A percentile compares a stretch with the other conserved stretches of the same genome.
These are phyloP conservation scores for Kwoniella newhampshirensis DNA, from an alignment of 768 basidiomycete species.

Conservation along the genomic window DNA sequence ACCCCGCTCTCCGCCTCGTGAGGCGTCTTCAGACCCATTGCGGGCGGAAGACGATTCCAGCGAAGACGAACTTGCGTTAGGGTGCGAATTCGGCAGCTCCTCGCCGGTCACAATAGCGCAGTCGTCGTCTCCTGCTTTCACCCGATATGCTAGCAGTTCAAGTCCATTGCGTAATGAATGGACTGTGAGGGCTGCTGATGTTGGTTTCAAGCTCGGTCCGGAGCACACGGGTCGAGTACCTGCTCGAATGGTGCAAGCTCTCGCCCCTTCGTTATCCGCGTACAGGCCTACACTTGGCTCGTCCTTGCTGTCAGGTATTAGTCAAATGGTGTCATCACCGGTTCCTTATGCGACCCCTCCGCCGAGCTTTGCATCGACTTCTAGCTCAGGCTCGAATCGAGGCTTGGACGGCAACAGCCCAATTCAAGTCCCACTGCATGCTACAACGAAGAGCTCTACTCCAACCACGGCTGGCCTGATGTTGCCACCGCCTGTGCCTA, in stretches of 20 bases:
- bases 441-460: neutral
- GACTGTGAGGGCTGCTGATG: slow-evolving; percentile 35
- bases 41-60: slow-evolving; percentile 7
- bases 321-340: too few species aligned
- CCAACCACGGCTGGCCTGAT: slow-evolving; percentile 23
- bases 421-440: too few species aligned
- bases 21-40: slow-evolving; percentile 14
- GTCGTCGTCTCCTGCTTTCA: slow-evolving; percentile 10
- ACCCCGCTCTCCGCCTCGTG: slow-evolving; percentile 21
- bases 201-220: slow-evolving; percentile 30
- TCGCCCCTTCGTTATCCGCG: slow-evolving; percentile 11
- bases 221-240: slow-evolving; percentile 35
- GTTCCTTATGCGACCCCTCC: too few species aligned
- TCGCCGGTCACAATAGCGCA: neutral
- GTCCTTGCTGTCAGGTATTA: neutral
- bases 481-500: slow-evolving; percentile 37
- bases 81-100: neutral
- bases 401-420: neutral
- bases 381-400: slow-evolving; percentile 11
- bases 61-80: slow-evolving; percentile 1
- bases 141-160: slow-evolving; percentile 1
- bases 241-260: slow-evolving; percentile 21
- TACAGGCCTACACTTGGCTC: slow-evolving; percentile 10
- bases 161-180: slow-evolving; percentile 20
- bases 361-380: slow-evolving; percentile 22